Evolutionary conservation across 2,329 filamentous ascomycete genomes (phyloP).

Genomic region (Rutstroemia sp.): DNA sequence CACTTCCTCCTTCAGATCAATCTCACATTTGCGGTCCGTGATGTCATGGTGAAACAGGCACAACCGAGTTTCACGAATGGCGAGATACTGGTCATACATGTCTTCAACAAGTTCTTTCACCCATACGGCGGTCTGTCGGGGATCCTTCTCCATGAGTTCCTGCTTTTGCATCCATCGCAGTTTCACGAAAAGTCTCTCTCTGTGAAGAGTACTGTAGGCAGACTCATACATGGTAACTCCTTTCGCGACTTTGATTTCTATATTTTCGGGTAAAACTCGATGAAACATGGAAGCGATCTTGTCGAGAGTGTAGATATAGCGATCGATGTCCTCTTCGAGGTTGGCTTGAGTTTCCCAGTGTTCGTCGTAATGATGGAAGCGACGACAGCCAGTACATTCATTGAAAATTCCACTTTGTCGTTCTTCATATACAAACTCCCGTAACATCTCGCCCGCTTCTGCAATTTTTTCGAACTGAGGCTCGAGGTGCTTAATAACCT

Average conservation of each 20-base stretch:
- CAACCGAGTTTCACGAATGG: neutral
- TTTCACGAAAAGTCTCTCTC: slow-evolving; percentile 3
- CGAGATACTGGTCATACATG: neutral
- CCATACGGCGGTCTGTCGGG: neutral
- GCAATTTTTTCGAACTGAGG: slow-evolving; percentile 7
- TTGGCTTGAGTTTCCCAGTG: neutral
- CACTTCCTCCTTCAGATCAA: neutral
- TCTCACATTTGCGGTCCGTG: neutral
- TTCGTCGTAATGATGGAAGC: slow-evolving; percentile 5
- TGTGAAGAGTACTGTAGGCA: neutral
- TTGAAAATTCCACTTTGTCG: neutral
- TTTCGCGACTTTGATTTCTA: neutral
- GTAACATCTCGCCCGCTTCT: slow-evolving; percentile 1
- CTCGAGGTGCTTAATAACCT: neutral
- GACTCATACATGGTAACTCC: slow-evolving; percentile 4
- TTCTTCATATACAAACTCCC: slow-evolving; percentile 5
- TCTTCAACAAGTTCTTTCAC: slow-evolving; percentile 2
- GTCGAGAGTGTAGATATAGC: slow-evolving; percentile 6
- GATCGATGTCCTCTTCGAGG: slow-evolving; percentile 1
- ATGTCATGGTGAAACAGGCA: neutral
- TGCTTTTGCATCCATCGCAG: slow-evolving; percentile 7
- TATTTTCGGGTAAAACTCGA: slow-evolving; percentile 1
- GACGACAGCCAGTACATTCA: neutral
- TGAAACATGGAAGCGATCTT: slow-evolving; percentile 2
- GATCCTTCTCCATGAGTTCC: neutral